phyloP scores from a whole-genome alignment of 2,329 filamentous ascomycete species.

The Cryphonectria parasitica region DNA sequence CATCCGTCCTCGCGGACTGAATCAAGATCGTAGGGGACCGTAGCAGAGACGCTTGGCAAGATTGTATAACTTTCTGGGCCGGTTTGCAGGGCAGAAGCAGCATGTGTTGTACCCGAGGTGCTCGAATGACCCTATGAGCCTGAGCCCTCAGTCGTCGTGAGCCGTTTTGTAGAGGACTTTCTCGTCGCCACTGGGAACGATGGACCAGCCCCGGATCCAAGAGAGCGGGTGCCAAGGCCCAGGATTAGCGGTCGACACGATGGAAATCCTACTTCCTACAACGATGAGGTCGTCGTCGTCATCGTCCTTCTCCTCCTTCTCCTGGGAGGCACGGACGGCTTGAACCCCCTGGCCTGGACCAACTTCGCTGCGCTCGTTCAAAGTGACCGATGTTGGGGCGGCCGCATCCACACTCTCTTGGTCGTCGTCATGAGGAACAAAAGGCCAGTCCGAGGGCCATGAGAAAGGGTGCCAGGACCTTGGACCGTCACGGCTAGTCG shows the following conservation, averaged over 20 bases:
- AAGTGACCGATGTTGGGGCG: not conserved
- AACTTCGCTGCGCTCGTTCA: not conserved
- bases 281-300: not conserved
- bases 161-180: not conserved
- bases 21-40: not conserved
- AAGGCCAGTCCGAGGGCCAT: slow-evolving; percentile 6
- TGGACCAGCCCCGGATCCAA: not conserved
- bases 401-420: not conserved
- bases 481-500: not conserved
- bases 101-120: not conserved
- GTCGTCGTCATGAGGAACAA: slow-evolving; percentile 2
- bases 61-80: not conserved
- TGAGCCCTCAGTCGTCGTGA: not conserved
- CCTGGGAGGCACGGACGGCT: not conserved
- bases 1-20: not conserved
- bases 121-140: not conserved
- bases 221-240: not conserved
- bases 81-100: not conserved
- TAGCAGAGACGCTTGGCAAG: not conserved
- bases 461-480: slow-evolving; percentile 11
- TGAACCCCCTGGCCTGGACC: not conserved
- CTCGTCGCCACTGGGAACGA: not conserved
- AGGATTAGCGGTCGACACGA: not conserved
- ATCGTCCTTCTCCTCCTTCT: not conserved
- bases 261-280: not conserved